phyloP scores from a whole-genome alignment of 805 yeast species.

The Tetrapisispora pingtungensis region DNA sequence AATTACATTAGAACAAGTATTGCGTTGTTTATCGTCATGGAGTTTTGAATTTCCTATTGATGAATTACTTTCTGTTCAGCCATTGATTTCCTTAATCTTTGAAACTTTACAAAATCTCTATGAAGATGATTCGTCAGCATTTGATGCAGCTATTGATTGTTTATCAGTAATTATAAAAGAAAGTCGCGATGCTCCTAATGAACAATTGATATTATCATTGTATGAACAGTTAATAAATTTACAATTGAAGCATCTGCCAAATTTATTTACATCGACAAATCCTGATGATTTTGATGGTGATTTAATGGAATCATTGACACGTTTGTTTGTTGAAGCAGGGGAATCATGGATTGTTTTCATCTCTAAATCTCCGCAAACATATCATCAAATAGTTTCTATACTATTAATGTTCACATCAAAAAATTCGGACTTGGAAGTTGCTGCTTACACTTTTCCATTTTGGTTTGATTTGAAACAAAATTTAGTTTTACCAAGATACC shows the following conservation, averaged over 20 bases:
- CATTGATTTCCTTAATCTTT: constrained; percentile 62
- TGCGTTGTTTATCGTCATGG: constrained; percentile 85
- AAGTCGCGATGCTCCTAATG: constrained; percentile 64
- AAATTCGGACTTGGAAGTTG: constrained; percentile 79
- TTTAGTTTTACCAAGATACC: constrained; percentile 27
- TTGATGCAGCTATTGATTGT: constrained; percentile 82
- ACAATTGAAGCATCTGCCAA: constrained; percentile 40
- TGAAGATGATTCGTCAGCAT: constrained; percentile 36
- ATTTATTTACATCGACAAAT: constrained; percentile 8
- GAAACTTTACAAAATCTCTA: constrained; percentile 41
- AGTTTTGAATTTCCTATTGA: constrained; percentile 73
- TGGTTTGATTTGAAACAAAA: constrained; percentile 79
- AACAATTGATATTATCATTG: constrained; percentile 52
- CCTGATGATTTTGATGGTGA: constrained; percentile 48
- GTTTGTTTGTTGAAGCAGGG: constrained; percentile 84
- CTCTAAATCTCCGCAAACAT: constrained; percentile 59
- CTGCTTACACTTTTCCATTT: constrained; percentile 82
- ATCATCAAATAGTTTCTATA: constrained; percentile 63
- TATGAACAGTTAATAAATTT: constrained; percentile 59
- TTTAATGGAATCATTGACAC: constrained; percentile 55
- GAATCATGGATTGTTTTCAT: constrained; percentile 90
- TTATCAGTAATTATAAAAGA: constrained; percentile 72
- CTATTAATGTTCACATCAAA: constrained; percentile 60
- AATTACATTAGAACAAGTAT: constrained; percentile 31
- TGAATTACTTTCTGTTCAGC: constrained; percentile 49